phyloP scores from a whole-genome alignment of 2,329 filamentous ascomycete genomes.

The Chalaropsis thielavioides region DNA sequence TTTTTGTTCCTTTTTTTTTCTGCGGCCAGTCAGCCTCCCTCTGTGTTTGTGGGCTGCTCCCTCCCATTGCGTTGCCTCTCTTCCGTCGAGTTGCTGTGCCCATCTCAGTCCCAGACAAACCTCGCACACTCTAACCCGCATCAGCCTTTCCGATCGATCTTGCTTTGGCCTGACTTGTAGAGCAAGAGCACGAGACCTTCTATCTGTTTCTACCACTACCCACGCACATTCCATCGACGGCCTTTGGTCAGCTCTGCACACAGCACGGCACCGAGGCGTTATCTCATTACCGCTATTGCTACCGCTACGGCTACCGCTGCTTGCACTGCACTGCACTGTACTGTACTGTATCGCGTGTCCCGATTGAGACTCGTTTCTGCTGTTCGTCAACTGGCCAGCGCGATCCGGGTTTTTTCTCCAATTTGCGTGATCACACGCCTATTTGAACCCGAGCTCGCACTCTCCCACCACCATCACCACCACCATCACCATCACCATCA shows the following conservation, averaged over 20 bases:
- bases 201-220: constrained; percentile 23
- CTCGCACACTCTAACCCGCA: constrained; percentile 15
- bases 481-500: not conserved
- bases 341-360: constrained; percentile 16
- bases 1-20: constrained; percentile 10
- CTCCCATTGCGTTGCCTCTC: no score
- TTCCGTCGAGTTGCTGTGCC: constrained; percentile 12
- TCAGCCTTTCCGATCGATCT: constrained; percentile 9
- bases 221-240: constrained; percentile 3
- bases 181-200: constrained; percentile 22
- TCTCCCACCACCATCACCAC: not conserved
- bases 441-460: no score
- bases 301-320: constrained; percentile 21
- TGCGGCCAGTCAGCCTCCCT: constrained; percentile 27
- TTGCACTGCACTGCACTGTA: no score
- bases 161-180: constrained; percentile 20
- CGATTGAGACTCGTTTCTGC: constrained; percentile 9
- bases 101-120: constrained; percentile 15
- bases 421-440: no score
- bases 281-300: no score
- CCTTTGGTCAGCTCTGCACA: constrained; percentile 22
- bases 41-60: constrained; percentile 16
- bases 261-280: no score
- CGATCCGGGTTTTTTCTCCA: constrained; percentile 4
- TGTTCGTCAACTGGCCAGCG: constrained; percentile 2